Evolutionary conservation across 1,284 basidiomycete species (phyloP), one percentile per base, ranked within the genome.

Genomic region (Ustilago sp.): DNA sequence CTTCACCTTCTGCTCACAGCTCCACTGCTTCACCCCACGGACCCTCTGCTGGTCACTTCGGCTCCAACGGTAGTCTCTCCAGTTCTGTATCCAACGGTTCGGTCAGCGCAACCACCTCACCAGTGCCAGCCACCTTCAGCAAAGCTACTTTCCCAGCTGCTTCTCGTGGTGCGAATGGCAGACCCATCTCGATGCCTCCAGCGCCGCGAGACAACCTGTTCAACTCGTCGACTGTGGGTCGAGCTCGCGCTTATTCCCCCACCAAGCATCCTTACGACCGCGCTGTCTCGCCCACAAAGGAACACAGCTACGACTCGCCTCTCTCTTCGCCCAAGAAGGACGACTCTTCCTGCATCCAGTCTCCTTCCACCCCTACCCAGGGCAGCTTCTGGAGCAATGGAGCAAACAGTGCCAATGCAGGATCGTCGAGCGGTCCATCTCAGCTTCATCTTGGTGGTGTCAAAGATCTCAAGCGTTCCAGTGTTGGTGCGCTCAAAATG

Each of bases 401-500:
- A 3, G 43, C 70, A 17, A 53, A 56, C 19, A 54, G 59, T 13
- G 38, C 52, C 35, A 57, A 39, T 11, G 45, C 36, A 15, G 60
- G 43, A 4, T 45, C 53, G 13, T 58, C 63, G 15, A 63, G 39
- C 32, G 61, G 68, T 4, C 81, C 81, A 8, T 68, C 79, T 0
- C 76, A 77, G 55, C 69, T 83, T 19, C 81, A 82, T 61, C 70
- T 83, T 4, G 81, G 81, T 11, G 81, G 79, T 36, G 81, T 83
- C 56, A 77, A 67, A 41, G 81, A 82, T 54, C 70, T 83, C 34
- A 82, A 82, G 53, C 72, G 81, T 1, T 80, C 78, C 59, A 80
- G 79, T 50, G 81, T 83, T 6, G 79, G 79, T 17, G 80, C 81
- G 15, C 78, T 83, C 59, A 72, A 83, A 72, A 81, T 82, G 74